Percentiles rank a stretch among this genome's conserved stretches.
Evolutionary conservation across 768 basidiomycete genomes (phyloP).

Genomic region (Mycena maculata): DNA sequence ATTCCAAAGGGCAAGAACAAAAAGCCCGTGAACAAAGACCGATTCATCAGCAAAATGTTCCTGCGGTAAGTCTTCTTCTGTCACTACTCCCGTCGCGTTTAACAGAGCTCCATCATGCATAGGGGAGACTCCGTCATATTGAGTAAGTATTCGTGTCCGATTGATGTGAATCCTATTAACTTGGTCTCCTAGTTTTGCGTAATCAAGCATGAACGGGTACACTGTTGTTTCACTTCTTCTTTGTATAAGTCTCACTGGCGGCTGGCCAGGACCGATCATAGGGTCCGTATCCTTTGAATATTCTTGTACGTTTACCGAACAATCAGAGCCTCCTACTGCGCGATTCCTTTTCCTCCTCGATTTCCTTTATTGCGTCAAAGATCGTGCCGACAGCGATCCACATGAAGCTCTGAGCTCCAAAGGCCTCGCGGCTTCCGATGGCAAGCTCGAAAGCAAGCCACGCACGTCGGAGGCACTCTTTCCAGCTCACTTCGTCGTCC

Average conservation of each 20-base stretch:
- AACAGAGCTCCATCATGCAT: constrained; percentile 22
- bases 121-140: constrained; percentile 98
- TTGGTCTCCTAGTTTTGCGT: constrained; percentile 68
- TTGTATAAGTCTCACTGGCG: constrained; percentile 14
- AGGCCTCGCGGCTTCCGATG: constrained; percentile 47
- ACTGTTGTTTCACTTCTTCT: constrained; percentile 10
- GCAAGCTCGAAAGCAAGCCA: constrained; percentile 70
- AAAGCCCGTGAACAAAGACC: constrained; percentile 98
- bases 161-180: constrained; percentile 49
- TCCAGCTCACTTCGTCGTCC: constrained; percentile 53
- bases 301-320: constrained; percentile 22
- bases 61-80: constrained; percentile 67
- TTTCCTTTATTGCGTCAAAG: constrained; percentile 63
- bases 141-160: constrained; percentile 60
- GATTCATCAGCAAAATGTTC: constrained; percentile 99
- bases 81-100: constrained; percentile 11
- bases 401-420: constrained; percentile 71
- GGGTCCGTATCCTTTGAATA: constrained; percentile 12
- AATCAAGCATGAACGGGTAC: constrained; percentile 66
- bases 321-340: constrained; percentile 34
- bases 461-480: constrained; percentile 57
- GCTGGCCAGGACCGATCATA: constrained; percentile 14
- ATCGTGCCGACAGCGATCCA: constrained; percentile 69
- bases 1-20: constrained; percentile 97
- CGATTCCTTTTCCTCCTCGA: constrained; percentile 51